Conservation (phyloP, 1,139 yeast species). For the Lizanozyma gosingica region DNA sequence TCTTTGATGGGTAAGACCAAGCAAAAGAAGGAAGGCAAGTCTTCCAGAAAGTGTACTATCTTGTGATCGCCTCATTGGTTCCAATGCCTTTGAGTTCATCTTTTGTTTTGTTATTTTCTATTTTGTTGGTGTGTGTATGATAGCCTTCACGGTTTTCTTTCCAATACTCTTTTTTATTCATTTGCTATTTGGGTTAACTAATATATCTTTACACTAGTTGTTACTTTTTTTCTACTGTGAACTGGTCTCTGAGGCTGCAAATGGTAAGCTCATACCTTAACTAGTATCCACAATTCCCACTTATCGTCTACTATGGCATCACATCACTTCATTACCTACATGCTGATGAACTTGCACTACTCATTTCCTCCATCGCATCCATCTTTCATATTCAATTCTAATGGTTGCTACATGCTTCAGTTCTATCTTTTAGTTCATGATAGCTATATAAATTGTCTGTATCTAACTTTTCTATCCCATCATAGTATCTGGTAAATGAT, state of each 20-base stretch:
- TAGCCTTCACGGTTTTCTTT: background rate
- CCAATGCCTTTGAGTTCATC: background rate
- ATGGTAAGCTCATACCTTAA: background rate
- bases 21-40: conserved; percentile 40
- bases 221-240: too few relatives aligned
- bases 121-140: background rate
- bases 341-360: too few relatives aligned
- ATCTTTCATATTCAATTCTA: too few relatives aligned
- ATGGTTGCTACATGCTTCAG: too few relatives aligned
- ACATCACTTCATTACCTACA: too few relatives aligned
- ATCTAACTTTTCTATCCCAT: too few relatives aligned
- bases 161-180: background rate
- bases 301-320: too few relatives aligned
- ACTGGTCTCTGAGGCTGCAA: background rate
- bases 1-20: conserved; percentile 60
- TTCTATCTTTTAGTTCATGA: too few relatives aligned
- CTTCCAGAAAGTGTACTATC: conserved; percentile 40
- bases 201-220: background rate
- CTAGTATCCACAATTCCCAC: background rate
- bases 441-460: too few relatives aligned
- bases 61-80: conserved; percentile 26
- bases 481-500: too few relatives aligned
- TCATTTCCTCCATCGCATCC: too few relatives aligned
- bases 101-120: background rate
- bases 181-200: background rate